Evolutionary conservation across 306 rosid genomes (phyloP), one percentile per base, ranked within the genome.

Genomic region (Prunus kanzakura): DNA sequence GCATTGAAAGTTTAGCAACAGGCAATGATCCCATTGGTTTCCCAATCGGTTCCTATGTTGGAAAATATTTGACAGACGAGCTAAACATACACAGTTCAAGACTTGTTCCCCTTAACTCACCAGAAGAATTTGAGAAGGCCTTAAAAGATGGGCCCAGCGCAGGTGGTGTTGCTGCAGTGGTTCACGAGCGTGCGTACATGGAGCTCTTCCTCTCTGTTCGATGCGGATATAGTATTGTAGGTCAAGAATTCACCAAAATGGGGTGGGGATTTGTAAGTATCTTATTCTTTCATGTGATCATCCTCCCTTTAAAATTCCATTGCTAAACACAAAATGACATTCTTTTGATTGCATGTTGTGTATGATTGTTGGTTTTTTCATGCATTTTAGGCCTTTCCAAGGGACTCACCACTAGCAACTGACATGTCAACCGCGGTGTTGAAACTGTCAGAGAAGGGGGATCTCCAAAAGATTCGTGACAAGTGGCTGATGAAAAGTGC

Each of bases 251-350:
- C 85, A 89, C 93, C 58, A 83, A 88, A 81, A 84, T 83, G 22
- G 96, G 93, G 11, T 91, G 92, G 93, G 96, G 93, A 69, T 91
- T 87, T 84, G 96, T 88, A 73, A 87, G 96, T 82, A 32, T 71
- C 35, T 4, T 30, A 30, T 35, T 5, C 41, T 35, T 35, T 35
- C 41, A 35, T 32, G 38, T 32, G 38, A 4, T 32, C 38, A 32
- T 32, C 38, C 38, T 32, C 38, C 38, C 7, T 1, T 32, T 32
- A 32, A 32, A 4, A 32, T 32, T 4, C 38, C 38, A 2, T 32
- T 32, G 6, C 38, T 32, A 4, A 32, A 32, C 38, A 32, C 38
- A 32, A 32, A 4, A 32, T 32, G 38, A 32, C 6, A 32, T 32
- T 32, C 38, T 32, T 32, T 32, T 32, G 38, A 75, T 46, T 46